Conservation (phyloP, 2,329 filamentous ascomycete genomes). For the Colletotrichum euphorbiae region DNA sequence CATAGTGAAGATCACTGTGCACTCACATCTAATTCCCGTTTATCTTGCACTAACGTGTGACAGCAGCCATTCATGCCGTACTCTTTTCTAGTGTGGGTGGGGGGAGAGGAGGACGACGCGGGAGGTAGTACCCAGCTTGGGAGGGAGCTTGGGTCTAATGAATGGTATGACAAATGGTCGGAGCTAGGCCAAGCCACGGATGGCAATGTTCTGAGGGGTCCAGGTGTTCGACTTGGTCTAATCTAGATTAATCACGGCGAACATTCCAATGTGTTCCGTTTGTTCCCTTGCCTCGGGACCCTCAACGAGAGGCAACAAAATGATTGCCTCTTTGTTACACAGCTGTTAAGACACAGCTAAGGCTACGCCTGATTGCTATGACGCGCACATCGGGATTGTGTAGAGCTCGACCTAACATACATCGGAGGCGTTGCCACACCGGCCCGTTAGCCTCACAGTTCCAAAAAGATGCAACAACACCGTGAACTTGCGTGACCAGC, state of each 20-base stretch:
- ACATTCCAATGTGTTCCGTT: not conserved
- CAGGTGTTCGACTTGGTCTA: not conserved
- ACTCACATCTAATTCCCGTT: conserved; percentile 16
- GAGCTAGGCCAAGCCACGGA: conserved; percentile 3
- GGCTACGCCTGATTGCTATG: conserved; percentile 15
- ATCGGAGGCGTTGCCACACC: conserved; percentile 12
- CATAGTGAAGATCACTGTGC: conserved; percentile 29
- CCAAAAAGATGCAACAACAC: conserved; percentile 36
- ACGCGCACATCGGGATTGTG: conserved; percentile 27
- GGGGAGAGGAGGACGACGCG: not conserved
- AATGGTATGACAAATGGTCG: conserved; percentile 1
- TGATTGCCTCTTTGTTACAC: not conserved
- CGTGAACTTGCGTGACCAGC: conserved; percentile 36
- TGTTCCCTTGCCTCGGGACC: conserved; percentile 3
- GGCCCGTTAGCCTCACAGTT: conserved; percentile 26
- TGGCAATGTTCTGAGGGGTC: conserved; percentile 7
- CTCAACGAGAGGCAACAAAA: not conserved
- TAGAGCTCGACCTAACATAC: conserved; percentile 4
- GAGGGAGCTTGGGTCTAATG: not conserved
- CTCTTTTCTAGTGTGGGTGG: conserved; percentile 7
- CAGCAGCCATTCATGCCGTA: conserved; percentile 22
- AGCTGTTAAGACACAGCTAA: conserved; percentile 3
- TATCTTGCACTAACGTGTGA: conserved; percentile 30
- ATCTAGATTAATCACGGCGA: not conserved
- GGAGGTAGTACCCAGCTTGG: not conserved